Evolutionary conservation across 805 yeast species (phyloP), one percentile per base, ranked within the genome.

Genomic region (Nakazawaea ishiwadae): DNA sequence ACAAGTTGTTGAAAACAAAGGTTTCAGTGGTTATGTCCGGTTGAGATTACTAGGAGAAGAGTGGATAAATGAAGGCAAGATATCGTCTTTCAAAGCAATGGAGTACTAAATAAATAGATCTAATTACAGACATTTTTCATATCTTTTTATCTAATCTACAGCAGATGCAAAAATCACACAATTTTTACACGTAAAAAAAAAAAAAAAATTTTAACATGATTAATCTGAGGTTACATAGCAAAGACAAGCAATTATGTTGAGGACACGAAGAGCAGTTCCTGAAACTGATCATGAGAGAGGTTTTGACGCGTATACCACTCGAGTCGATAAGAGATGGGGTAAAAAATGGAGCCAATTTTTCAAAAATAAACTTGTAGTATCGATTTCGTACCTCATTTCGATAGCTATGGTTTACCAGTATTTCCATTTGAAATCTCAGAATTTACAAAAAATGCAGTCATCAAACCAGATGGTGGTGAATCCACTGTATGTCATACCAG

Each of bases 1-100:
- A 0, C 44, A 55, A n/a, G 49, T 64, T 2, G 77, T 75, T 4
- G 63, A 66, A 2, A 79, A 71, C 8, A 66, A 65, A 44, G 74
- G 69, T 39, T 81, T 63, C 49, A 82, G 95, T 4, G 89, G 91
- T 6, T 91, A 95, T 11, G 84, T 86, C 4, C 73, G 96, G 45
- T 62, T 93, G 42, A 62, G 77, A 39, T 71, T 91, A 5, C 59
- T 88, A 21, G 90, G 90, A 3, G 96, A 91, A 52, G 96, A 86
- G 37, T 87, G 91, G 84, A 48, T 55, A 10, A 52, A 56, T 1
- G 62, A 62, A 0, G 79, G 83, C 1, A 58, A 44, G 14, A 54
- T 84, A 10, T 67, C 71, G n/a, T 45, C 63, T 8, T 59, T 74
- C 33, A 69, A 69, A 41, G 62, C 57, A 15, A 66, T 75, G 76